A percentile compares a stretch with the other conserved stretches of the same genome.
These are phyloP conservation scores for Boletus tomentosulus DNA, from an alignment of 768 basidiomycete genomes.

Conservation along the genomic window DNA sequence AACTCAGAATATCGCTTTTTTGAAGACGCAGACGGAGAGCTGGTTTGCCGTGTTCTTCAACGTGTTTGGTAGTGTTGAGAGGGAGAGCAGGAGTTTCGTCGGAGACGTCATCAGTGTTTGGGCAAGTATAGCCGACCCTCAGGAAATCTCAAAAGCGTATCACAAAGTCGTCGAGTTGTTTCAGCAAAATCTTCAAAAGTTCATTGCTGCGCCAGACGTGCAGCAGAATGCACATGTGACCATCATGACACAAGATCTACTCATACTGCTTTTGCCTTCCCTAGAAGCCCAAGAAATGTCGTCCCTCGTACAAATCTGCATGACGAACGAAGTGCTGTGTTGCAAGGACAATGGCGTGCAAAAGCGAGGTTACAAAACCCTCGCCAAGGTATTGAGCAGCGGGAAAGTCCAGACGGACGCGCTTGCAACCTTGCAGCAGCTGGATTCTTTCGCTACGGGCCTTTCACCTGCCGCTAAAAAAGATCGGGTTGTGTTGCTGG, in stretches of 20 bases:
- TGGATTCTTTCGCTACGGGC: slow-evolving; percentile 62
- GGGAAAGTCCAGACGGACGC: slow-evolving; percentile 52
- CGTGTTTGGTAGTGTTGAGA: slow-evolving; percentile 83
- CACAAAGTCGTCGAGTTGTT: slow-evolving; percentile 71
- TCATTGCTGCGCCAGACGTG: slow-evolving; percentile 31
- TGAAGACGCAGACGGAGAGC: slow-evolving; percentile 79
- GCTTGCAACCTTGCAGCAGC: slow-evolving; percentile 55
- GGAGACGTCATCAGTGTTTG: slow-evolving; percentile 89
- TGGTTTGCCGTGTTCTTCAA: slow-evolving; percentile 97
- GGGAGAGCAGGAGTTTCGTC: slow-evolving; percentile 69
- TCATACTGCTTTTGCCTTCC: slow-evolving; percentile 77
- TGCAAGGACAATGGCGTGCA: slow-evolving; percentile 85
- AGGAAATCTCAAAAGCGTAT: slow-evolving; percentile 82
- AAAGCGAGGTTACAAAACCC: slow-evolving; percentile 90
- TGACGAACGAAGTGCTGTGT: slow-evolving; percentile 64
- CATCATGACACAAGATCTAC: slow-evolving; percentile 75
- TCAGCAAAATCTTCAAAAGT: slow-evolving; percentile 52
- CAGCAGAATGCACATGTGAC: slow-evolving; percentile 42
- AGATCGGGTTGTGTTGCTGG: slow-evolving; percentile 81
- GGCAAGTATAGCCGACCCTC: slow-evolving; percentile 71
- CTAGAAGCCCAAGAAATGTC: slow-evolving; percentile 59
- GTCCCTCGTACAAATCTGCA: slow-evolving; percentile 63
- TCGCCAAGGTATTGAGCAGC: slow-evolving; percentile 68
- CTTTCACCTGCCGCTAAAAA: slow-evolving; percentile 85
- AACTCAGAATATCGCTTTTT: slow-evolving; percentile 59